Base-by-base conservation (phyloP, 1,139 yeast genomes). In the Schizosaccharomyces versatilis region DNA sequence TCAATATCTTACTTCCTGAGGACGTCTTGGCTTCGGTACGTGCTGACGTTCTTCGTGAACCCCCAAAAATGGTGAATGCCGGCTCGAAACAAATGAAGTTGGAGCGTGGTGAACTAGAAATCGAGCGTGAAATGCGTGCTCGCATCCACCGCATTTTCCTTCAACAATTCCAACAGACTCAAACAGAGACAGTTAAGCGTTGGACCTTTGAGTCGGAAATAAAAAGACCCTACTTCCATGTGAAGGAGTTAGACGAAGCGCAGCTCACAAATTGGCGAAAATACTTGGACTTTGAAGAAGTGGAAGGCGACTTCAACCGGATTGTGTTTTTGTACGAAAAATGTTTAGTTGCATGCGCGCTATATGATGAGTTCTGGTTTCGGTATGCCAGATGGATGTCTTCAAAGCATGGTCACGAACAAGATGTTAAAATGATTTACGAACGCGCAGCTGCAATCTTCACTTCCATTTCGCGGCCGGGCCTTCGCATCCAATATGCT, bases 171-270 rank as follows among this genome's bases (percentile, higher is more conserved):
- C 74, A 78, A 15, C 72, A 79, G 1, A 78, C 81, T 0, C 90
- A 82, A 62, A 74, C 71, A 59, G 74, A 74, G 53, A 74, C 77
- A 0, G 79, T 71, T 62, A 80, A 78, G 59, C 62, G 81, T n/a
- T 84, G 78, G 71, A 67, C 70, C 6, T 82, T 66, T 64, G 95
- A 85, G 63, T 71, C 75, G 57, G 67, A 68, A 59, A 66, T 83
- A n/a, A 64, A 68, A 17, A 65, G 74, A n/a, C 79, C 75, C 7
- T 78, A 71, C 61, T 79, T 69, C 61, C 73, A 73, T 54, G 74
- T 77, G 1, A 65, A 67, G 24, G 67, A 68, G 63, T 70, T 60
- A 10, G 68, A 74, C 6, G 67, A 65, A 53, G 71, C 72, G 54
- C 80, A 81, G 58, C 61, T 79, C 32, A 71, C 69, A 5, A 69